Evolutionary conservation across 306 rosid species (phyloP).

Genomic region (Lathyrus oleraceus): DNA sequence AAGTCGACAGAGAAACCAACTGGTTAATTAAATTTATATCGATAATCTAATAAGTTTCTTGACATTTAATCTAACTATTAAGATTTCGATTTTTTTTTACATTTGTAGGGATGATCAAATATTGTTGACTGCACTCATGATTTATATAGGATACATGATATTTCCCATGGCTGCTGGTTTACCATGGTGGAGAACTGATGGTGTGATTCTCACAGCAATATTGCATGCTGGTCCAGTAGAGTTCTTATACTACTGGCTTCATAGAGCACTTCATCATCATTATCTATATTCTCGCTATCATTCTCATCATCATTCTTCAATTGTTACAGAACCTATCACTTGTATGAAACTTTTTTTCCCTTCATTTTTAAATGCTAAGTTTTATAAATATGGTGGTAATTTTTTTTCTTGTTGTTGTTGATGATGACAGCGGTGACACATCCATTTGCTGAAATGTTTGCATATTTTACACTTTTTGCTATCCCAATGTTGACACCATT

Average conservation of each 20-base stretch:
- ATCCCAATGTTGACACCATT: constrained; percentile 50
- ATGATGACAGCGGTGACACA: constrained; percentile 58
- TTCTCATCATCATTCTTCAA: constrained; percentile 56
- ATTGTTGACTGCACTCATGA: constrained; percentile 45
- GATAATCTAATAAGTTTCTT: not conserved
- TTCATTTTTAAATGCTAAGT: no score
- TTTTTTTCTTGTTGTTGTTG: not conserved
- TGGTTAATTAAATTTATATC: constrained; percentile 33
- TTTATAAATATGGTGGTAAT: no score
- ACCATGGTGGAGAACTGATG: constrained; percentile 60
- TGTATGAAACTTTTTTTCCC: constrained; percentile 24
- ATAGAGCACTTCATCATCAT: constrained; percentile 75
- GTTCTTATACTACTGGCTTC: constrained; percentile 73
- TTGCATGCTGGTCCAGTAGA: constrained; percentile 70
- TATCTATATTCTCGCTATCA: constrained; percentile 71
- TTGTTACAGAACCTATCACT: constrained; percentile 47
- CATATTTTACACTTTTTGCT: constrained; percentile 52
- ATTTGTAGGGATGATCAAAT: constrained; percentile 70
- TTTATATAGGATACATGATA: constrained; percentile 17
- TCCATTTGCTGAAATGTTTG: constrained; percentile 68
- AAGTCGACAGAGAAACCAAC: constrained; percentile 66
- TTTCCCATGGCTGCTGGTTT: not conserved
- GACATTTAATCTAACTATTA: not conserved
- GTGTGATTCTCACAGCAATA: constrained; percentile 46
- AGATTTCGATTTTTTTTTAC: not conserved